Evolutionary conservation across 192 early-diverging fungal genomes (phyloP).

Genomic region (Entomortierella parvispora): DNA sequence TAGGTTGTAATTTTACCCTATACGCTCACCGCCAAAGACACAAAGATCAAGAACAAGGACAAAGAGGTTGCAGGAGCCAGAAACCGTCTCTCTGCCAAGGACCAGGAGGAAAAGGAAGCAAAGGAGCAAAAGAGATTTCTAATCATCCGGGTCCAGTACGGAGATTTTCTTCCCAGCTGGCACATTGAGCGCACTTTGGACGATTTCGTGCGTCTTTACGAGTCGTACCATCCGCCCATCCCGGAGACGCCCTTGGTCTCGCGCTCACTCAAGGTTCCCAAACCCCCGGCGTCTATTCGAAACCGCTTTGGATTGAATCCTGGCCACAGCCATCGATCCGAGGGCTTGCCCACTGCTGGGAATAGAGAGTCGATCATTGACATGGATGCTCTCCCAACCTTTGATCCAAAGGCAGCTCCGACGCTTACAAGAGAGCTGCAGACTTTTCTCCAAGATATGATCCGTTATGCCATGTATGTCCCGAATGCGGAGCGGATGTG

Average conservation of each 20-base stretch:
- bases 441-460: constrained; percentile 51
- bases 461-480: constrained; percentile 45
- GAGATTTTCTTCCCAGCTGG: constrained; percentile 48
- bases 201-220: constrained; percentile 44
- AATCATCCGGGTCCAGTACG: constrained; percentile 48
- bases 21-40: constrained; percentile 41
- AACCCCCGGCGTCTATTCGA: constrained; percentile 37
- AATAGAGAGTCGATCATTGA: not conserved
- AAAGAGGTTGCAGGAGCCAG: constrained; percentile 5
- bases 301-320: constrained; percentile 25
- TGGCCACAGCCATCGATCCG: not conserved
- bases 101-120: constrained; percentile 46
- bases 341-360: not conserved
- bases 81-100: constrained; percentile 9
- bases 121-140: constrained; percentile 47
- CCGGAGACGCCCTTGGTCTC: constrained; percentile 26
- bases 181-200: constrained; percentile 45
- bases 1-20: constrained; percentile 50
- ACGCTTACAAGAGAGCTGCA: constrained; percentile 40
- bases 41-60: constrained; percentile 41
- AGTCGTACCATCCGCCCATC: constrained; percentile 42
- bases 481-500: constrained; percentile 58
- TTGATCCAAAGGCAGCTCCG: constrained; percentile 40
- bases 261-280: constrained; percentile 30
- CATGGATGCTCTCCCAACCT: not conserved